Evolutionary conservation across 345 rosid genomes (phyloP), one percentile per base, ranked within the genome.

Genomic region (Eucalyptus leucophloia): DNA sequence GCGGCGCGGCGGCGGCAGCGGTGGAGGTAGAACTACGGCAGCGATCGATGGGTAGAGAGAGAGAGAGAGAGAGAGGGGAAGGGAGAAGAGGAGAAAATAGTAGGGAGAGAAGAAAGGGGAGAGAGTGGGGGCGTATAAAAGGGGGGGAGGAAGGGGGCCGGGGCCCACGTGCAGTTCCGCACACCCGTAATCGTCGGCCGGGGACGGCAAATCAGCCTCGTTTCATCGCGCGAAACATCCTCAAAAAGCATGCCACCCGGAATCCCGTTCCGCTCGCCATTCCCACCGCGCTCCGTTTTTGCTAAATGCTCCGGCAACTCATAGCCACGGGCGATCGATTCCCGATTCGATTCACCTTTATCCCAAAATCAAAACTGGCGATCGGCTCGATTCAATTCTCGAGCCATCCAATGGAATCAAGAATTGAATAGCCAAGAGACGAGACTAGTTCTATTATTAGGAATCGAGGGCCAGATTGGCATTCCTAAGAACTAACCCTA

Each of bases 101-200:
- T 26, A 23, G 47, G 83, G 58, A 53, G 58, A 53, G 58, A 0
- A 5, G 14, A 14, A 26, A 28, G 13, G 49, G 6, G 37, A 24
- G 18, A 28, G 50, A 9, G n/a, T 42, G 89, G 67, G 88, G 86
- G 89, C 87, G 86, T 42, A 82, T 77, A 72, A 89, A 82, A 56
- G 12, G 28, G 28, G 0, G 9, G 12, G 3, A 13, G 24, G 9
- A 50, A 16, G 8, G 53, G 53, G 53, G 53, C 7, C 18, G 58
- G 53, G 94, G 49, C 95, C 94, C 94, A 92, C 90, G 49, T 47
- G 83, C 83, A 77, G 15, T 37, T 19, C 9, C 81, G 88, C 93
- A 89, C 96, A 92, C 95, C 97, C 95, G 96, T 92, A 94, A 94
- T 94, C 95, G 95, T 91, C 94, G 96, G 95, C 91, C 93, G 88